Evolutionary conservation across 2,329 filamentous ascomycete genomes (phyloP).

Genomic region (Ophiocordyceps sinensis): DNA sequence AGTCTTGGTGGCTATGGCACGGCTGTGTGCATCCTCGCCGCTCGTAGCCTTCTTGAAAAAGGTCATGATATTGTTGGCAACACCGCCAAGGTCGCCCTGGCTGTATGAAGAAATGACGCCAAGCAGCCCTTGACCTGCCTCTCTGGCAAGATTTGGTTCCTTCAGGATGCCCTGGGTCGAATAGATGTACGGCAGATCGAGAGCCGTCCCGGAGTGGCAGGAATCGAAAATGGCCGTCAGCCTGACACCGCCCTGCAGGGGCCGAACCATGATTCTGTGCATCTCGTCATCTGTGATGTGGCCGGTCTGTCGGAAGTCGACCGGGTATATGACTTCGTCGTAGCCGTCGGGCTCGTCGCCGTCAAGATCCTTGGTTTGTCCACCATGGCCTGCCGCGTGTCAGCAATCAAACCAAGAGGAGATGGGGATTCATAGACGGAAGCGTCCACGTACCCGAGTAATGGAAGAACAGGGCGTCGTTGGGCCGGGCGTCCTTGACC

Average conservation of each 20-base stretch:
- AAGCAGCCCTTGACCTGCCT: constrained; percentile 50
- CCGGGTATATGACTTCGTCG: constrained; percentile 73
- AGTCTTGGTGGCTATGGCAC: constrained; percentile 75
- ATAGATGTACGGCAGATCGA: constrained; percentile 55
- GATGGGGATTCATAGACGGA: background rate
- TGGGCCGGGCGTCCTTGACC: constrained; percentile 80
- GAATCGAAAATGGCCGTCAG: constrained; percentile 51
- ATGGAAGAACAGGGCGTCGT: constrained; percentile 95
- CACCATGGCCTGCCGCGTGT: constrained; percentile 47
- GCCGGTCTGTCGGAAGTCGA: constrained; percentile 65
- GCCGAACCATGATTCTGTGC: constrained; percentile 56
- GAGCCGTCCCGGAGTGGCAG: constrained; percentile 51
- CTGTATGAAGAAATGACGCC: constrained; percentile 44
- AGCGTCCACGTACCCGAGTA: constrained; percentile 57
- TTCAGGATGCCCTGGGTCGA: constrained; percentile 55
- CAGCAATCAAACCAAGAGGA: background rate
- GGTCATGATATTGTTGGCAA: constrained; percentile 65
- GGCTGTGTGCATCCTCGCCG: constrained; percentile 70
- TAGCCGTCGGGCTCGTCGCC: constrained; percentile 72
- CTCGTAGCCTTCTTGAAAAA: constrained; percentile 81
- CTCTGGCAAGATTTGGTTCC: constrained; percentile 53
- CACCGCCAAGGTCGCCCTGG: constrained; percentile 65
- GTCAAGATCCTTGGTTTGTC: constrained; percentile 67
- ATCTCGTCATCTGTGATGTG: constrained; percentile 77
- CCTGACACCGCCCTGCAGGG: constrained; percentile 39